phyloP scores from a whole-genome alignment of 495 filamentous ascomycete species.

The Pyrenula massariospora region DNA sequence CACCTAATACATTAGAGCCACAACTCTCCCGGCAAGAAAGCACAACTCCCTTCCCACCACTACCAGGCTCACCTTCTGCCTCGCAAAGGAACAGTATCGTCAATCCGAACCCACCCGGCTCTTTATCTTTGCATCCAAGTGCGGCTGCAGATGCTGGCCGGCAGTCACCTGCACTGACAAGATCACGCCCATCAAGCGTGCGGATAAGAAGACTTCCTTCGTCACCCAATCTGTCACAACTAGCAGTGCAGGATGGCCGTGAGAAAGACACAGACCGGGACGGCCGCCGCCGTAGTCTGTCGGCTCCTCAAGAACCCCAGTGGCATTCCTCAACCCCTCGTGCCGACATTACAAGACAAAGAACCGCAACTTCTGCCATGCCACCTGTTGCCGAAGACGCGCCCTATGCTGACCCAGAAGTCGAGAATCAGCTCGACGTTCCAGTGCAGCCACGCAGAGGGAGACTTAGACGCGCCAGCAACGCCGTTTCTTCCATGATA shows the following conservation, averaged over 20 bases:
- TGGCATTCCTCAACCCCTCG: conserved; percentile 25
- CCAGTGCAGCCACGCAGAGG: conserved; percentile 7
- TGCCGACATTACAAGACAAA: conserved; percentile 20
- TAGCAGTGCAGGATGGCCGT: conserved; percentile 3
- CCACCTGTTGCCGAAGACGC: conserved; percentile 27
- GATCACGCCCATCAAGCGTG: background rate
- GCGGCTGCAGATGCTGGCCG: no score
- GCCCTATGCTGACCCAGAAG: conserved; percentile 11
- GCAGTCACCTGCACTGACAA: background rate
- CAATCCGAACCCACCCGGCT: background rate
- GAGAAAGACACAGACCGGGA: conserved; percentile 21
- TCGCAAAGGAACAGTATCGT: background rate
- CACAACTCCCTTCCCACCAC: background rate
- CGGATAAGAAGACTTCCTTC: background rate
- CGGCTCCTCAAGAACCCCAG: conserved; percentile 24
- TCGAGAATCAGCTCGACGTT: background rate
- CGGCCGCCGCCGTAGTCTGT: conserved; percentile 32
- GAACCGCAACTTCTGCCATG: conserved; percentile 18
- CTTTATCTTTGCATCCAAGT: background rate
- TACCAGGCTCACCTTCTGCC: background rate
- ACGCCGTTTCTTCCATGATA: conserved; percentile 18
- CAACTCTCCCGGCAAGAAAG: background rate
- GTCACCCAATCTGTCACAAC: background rate
- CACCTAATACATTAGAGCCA: background rate
- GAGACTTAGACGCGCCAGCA: conserved; percentile 23